These are phyloP conservation scores for Apodospora peruviana DNA, from an alignment of 495 filamentous ascomycete genomes.

Conservation along the genomic window DNA sequence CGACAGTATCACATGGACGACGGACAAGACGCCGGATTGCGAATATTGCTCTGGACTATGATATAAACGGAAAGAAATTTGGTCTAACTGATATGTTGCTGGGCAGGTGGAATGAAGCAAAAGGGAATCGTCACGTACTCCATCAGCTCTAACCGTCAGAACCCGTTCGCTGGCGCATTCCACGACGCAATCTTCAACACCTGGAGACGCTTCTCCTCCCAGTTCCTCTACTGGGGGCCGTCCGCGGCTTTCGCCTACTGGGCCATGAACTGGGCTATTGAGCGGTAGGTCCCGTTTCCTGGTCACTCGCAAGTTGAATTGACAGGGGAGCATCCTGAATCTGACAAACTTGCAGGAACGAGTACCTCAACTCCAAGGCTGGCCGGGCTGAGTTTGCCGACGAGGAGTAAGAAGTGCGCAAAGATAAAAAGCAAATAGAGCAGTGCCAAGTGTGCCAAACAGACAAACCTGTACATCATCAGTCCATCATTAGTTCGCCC, in stretches of 20 bases:
- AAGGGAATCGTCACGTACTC: slow-evolving; percentile 53
- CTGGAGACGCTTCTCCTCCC: slow-evolving; percentile 52
- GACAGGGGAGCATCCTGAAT: slow-evolving; percentile 3
- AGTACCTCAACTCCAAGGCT: slow-evolving; percentile 87
- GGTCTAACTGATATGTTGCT: background rate
- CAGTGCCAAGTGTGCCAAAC: slow-evolving; percentile 18
- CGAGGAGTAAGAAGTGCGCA: slow-evolving; percentile 34
- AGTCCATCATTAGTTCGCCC: background rate
- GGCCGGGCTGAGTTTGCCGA: slow-evolving; percentile 58
- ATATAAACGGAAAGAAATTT: background rate
- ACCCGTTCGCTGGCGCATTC: slow-evolving; percentile 50
- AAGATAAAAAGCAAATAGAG: background rate
- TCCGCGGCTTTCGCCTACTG: slow-evolving; percentile 71
- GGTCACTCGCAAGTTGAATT: background rate
- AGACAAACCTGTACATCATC: slow-evolving; percentile 29
- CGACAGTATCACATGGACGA: too few species aligned
- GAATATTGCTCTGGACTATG: background rate
- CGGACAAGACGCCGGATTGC: background rate
- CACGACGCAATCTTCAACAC: slow-evolving; percentile 60
- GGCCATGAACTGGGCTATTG: slow-evolving; percentile 78
- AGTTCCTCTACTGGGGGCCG: slow-evolving; percentile 79
- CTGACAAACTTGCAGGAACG: slow-evolving; percentile 57
- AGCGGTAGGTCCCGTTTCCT: slow-evolving; percentile 53
- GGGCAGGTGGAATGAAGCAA: slow-evolving; percentile 43
- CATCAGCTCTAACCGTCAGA: slow-evolving; percentile 47